Conservation (phyloP, 2,329 filamentous ascomycete genomes). For the Macrophomina pseudophaseolina region DNA sequence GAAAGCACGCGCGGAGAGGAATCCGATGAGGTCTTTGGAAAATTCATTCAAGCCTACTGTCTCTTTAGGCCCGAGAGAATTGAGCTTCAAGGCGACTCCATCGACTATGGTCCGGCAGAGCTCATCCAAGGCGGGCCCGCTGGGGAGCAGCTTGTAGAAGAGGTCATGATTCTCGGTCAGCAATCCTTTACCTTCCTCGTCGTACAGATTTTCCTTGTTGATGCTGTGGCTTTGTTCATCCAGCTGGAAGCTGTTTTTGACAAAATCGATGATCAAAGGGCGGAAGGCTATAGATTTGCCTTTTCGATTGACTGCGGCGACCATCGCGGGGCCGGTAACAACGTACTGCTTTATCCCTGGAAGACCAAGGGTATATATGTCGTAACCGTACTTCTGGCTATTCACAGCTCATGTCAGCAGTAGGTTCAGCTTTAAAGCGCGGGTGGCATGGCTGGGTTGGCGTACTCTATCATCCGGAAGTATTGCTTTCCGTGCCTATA, state of each 20-base stretch:
- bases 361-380: constrained; percentile 54
- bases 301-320: constrained; percentile 47
- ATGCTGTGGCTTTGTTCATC: constrained; percentile 31
- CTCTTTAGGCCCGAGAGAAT: background rate
- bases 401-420: background rate
- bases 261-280: constrained; percentile 47
- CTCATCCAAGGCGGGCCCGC: constrained; percentile 1
- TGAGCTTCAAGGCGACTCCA: background rate
- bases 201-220: constrained; percentile 2
- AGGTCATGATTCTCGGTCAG: constrained; percentile 12
- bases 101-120: constrained; percentile 3
- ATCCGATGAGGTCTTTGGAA: constrained; percentile 1
- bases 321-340: constrained; percentile 49
- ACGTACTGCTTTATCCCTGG: constrained; percentile 52
- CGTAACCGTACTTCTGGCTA: constrained; percentile 32
- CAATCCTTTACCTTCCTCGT: background rate
- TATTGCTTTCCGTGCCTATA: constrained; percentile 43
- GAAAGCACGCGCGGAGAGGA: constrained; percentile 45
- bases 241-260: constrained; percentile 47
- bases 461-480: constrained; percentile 46
- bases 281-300: constrained; percentile 51
- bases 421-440: too few relatives aligned
- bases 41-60: background rate
- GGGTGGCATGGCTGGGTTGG: background rate
- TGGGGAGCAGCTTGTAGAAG: constrained; percentile 5